Evolutionary conservation across 495 filamentous ascomycete genomes (phyloP), one percentile per base, ranked within the genome.

Genomic region (Amorphotheca resinae): DNA sequence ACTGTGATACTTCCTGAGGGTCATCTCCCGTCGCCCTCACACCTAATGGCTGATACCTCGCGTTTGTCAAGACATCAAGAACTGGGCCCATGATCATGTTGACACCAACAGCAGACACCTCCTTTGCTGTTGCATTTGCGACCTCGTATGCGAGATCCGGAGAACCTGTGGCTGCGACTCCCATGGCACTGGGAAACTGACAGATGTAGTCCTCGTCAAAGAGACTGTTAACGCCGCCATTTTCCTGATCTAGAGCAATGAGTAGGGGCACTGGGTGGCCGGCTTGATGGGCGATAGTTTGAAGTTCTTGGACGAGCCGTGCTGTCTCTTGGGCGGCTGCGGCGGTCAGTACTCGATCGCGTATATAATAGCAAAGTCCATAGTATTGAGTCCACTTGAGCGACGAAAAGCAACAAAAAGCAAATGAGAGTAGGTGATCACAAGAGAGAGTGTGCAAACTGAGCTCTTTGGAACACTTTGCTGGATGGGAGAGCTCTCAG

Each of bases 161-260:
- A 7, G 79, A 87, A 2, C 84, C 83, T 8, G 85, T 86, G 1
- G 87, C 87, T 14, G 86, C 83, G 47, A 93, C 72, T 23, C 86
- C 87, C 87, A 94, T 94, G 37, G 84, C 79, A 50, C 82, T 87
- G 14, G 87, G 87, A 49, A 88, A 94, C 56, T 94, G 87, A 45
- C 84, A 81, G 50, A 94, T 84, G 59, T 83, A 87, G 46, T 86
- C 81, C 49, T 89, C 84, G 64, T 94, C 87, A 55, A 85, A 94
- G 12, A 94, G 69, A 59, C 84, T 89, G 63, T 94, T 94, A 54
- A 94, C 86, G 3, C 87, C 87, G 36, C 87, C 87, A 81, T 94
- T 94, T 59, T 94, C 87, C 53, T 94, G 87, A 56, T 94, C 87
- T 26, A 93, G 56, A 11, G 82, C 84, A 52, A 94, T 93, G 42